phyloP scores from a whole-genome alignment of 2,329 filamentous ascomycete species.

The Fusarium circinatum region DNA sequence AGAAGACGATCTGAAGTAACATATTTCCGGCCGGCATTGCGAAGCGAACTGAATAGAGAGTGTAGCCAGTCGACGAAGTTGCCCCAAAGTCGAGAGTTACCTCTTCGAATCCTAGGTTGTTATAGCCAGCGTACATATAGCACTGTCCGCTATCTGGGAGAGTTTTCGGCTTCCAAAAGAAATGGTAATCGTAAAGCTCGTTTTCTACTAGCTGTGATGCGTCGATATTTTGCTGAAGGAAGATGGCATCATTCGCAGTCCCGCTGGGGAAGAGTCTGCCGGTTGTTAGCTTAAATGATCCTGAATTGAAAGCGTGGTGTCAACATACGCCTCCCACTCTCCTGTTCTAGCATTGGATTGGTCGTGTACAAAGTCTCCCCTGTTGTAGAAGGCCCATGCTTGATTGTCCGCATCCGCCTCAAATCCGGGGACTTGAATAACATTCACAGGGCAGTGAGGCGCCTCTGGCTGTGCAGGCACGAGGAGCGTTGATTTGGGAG shows the following conservation, averaged over 20 bases:
- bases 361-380: not conserved
- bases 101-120: not conserved
- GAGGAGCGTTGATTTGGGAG: not conserved
- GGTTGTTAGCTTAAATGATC: not conserved
- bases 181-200: not conserved
- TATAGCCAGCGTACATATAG: not conserved
- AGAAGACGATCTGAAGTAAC: not conserved
- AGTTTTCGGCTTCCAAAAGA: constrained; percentile 2
- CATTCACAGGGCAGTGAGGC: not conserved
- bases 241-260: fast-evolving
- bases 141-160: not conserved
- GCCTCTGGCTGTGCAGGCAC: not conserved
- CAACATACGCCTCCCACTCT: constrained; percentile 3
- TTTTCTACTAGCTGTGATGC: fast-evolving
- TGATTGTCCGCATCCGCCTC: not conserved
- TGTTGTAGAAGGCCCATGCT: not conserved
- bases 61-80: constrained; percentile 5
- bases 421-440: not conserved
- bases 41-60: not conserved
- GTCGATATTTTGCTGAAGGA: not conserved
- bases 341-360: not conserved
- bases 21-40: not conserved
- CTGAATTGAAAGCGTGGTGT: fast-evolving
- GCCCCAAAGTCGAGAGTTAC: not conserved
- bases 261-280: not conserved